Conservation (phyloP, 331 rosid genomes). For the Telfairia occidentalis region DNA sequence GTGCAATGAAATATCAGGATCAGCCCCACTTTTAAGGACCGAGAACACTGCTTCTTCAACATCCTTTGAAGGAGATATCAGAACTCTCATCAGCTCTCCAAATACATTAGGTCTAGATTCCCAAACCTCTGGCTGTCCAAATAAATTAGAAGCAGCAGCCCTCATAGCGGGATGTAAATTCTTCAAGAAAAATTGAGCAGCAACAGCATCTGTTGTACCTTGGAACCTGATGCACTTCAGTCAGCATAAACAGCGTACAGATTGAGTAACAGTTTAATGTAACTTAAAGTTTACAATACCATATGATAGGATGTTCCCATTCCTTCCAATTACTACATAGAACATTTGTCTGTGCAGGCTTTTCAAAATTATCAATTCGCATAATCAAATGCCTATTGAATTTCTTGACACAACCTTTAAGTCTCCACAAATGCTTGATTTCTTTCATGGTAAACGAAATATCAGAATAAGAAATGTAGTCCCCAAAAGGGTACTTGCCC, state of each 20-base stretch:
- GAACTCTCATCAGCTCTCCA: constrained; percentile 90
- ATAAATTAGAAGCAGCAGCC: constrained; percentile 57
- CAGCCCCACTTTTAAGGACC: constrained; percentile 53
- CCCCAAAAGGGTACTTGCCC: constrained; percentile 79
- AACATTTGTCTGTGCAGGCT: constrained; percentile 72
- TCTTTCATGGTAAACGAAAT: constrained; percentile 78
- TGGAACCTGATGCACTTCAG: constrained; percentile 65
- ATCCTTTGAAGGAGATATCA: constrained; percentile 68
- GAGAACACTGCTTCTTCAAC: constrained; percentile 75
- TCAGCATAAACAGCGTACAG: constrained; percentile 18
- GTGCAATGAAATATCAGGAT: constrained; percentile 86
- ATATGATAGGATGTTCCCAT: constrained; percentile 91
- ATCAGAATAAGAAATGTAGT: constrained; percentile 67
- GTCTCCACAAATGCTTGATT: constrained; percentile 90
- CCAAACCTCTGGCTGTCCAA: constrained; percentile 57
- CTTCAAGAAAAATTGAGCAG: constrained; percentile 84
- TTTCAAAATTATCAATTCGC: constrained; percentile 91
- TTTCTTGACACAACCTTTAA: constrained; percentile 51
- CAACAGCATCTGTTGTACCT: constrained; percentile 82
- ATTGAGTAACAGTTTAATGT: constrained; percentile 6
- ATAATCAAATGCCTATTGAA: constrained; percentile 58
- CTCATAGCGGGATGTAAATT: constrained; percentile 73
- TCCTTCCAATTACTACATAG: constrained; percentile 86
- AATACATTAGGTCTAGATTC: constrained; percentile 72
- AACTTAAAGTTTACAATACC: constrained; percentile 35